phyloP scores from a whole-genome alignment of 352 stramenopile genomes.

The Phytophthora litchii region DNA sequence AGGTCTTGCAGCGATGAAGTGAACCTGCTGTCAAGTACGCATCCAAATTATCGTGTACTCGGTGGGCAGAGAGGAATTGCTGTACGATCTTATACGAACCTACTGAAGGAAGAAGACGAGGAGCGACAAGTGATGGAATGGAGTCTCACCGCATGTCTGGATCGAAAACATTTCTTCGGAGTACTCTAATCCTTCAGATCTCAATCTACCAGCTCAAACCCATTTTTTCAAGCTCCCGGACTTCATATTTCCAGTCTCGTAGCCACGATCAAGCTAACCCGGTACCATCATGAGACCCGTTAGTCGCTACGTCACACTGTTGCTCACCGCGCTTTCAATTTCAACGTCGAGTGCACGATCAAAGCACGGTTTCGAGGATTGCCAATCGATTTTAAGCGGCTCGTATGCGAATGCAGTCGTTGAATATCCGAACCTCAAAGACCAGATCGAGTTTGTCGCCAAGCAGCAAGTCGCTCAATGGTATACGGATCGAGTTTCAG shows the following conservation, averaged over 20 bases:
- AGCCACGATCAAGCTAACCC: constrained; percentile 5
- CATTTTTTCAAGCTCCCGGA: background rate
- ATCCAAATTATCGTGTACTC: background rate
- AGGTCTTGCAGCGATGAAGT: background rate
- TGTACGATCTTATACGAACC: too few relatives aligned
- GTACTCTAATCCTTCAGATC: background rate
- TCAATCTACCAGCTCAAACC: constrained; percentile 4
- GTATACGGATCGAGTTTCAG: constrained; percentile 54
- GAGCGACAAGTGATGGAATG: too few relatives aligned
- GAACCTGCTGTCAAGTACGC: background rate
- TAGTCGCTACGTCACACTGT: constrained; percentile 22
- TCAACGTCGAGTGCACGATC: constrained; percentile 10
- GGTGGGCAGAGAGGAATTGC: too few relatives aligned
- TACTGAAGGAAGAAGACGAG: too few relatives aligned
- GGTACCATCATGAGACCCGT: constrained; percentile 23
- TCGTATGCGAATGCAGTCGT: constrained; percentile 35
- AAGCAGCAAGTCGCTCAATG: constrained; percentile 49
- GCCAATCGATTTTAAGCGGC: constrained; percentile 18
- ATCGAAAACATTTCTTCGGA: too few relatives aligned
- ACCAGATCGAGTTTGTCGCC: constrained; percentile 39
- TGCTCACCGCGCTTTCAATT: constrained; percentile 18
- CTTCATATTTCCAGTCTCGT: background rate
- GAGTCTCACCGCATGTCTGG: too few relatives aligned
- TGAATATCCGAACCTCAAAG: constrained; percentile 44
- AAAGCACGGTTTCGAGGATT: background rate